Evolutionary conservation across 352 stramenopile genomes (phyloP).

Genomic region (Lagenidium giganteum): DNA sequence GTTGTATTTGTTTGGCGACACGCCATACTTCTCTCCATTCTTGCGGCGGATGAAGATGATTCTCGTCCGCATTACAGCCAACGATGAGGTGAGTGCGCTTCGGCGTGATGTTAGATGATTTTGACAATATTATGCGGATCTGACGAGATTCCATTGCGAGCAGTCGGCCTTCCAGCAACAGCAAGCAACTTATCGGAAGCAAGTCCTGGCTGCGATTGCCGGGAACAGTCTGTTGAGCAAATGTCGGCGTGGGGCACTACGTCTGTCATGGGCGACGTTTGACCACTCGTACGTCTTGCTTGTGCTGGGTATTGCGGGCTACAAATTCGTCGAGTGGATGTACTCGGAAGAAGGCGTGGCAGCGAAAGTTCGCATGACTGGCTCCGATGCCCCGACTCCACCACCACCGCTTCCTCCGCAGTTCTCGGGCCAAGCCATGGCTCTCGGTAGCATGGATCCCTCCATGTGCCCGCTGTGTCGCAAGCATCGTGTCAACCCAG

Average conservation of each 20-base stretch:
- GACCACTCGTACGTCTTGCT: constrained; percentile 84
- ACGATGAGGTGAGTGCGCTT: constrained; percentile 47
- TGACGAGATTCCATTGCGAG: not conserved
- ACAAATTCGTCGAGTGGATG: constrained; percentile 88
- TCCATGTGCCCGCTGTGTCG: constrained; percentile 67
- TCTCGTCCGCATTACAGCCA: constrained; percentile 62
- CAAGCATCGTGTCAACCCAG: constrained; percentile 64
- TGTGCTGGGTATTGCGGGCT: constrained; percentile 66
- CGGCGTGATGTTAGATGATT: too few relatives aligned
- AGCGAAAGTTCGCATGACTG: constrained; percentile 48
- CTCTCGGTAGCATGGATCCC: constrained; percentile 38
- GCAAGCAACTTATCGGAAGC: constrained; percentile 43
- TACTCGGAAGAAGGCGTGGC: constrained; percentile 77
- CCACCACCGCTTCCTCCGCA: constrained; percentile 67
- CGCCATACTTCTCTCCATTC: constrained; percentile 78
- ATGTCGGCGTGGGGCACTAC: constrained; percentile 36
- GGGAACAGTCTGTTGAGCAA: constrained; percentile 33
- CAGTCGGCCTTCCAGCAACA: constrained; percentile 48
- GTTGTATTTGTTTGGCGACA: constrained; percentile 84
- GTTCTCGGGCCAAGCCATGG: constrained; percentile 51
- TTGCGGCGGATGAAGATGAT: constrained; percentile 64
- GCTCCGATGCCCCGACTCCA: constrained; percentile 49
- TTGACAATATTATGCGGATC: not conserved
- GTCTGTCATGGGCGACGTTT: constrained; percentile 53
- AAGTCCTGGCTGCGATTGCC: constrained; percentile 41